These are phyloP conservation scores for Selenicereus undatus DNA, from an alignment of 148 eudicot species.

Conservation along the genomic window DNA sequence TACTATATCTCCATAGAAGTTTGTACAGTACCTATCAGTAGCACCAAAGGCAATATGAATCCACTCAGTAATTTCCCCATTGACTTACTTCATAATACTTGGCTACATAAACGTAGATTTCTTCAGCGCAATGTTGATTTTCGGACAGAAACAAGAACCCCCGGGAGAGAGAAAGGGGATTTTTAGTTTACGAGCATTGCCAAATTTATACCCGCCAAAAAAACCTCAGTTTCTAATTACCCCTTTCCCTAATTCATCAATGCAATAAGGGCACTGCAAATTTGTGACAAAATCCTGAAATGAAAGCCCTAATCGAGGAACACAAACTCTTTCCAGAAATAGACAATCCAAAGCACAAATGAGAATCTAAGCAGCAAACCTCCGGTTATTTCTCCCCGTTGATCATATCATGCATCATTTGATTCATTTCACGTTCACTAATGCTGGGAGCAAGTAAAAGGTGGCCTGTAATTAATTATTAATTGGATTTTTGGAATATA, in stretches of 20 bases:
- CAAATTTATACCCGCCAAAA: not conserved
- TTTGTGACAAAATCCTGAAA: not conserved
- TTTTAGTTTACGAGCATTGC: not conserved
- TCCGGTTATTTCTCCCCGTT: not conserved
- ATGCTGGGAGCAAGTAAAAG: not conserved
- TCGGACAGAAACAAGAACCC: not conserved
- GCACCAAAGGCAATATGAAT: conserved; percentile 30
- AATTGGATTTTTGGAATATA: too few relatives aligned
- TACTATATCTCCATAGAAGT: not conserved
- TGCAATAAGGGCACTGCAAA: not conserved
- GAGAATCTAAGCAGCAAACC: not conserved
- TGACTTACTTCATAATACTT: not conserved
- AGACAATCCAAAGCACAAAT: not conserved
- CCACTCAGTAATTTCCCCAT: conserved; percentile 29
- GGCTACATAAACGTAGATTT: not conserved
- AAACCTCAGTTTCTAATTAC: not conserved
- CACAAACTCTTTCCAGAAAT: not conserved
- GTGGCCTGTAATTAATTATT: too few relatives aligned
- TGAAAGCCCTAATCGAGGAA: not conserved
- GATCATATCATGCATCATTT: not conserved
- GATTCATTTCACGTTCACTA: too few relatives aligned
- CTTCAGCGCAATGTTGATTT: conserved; percentile 4
- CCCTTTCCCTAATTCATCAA: not conserved
- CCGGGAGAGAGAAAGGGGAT: not conserved
- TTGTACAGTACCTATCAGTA: conserved; percentile 27